Conservation (phyloP, 1,284 basidiomycete species). For the Rhodofomes roseus region DNA sequence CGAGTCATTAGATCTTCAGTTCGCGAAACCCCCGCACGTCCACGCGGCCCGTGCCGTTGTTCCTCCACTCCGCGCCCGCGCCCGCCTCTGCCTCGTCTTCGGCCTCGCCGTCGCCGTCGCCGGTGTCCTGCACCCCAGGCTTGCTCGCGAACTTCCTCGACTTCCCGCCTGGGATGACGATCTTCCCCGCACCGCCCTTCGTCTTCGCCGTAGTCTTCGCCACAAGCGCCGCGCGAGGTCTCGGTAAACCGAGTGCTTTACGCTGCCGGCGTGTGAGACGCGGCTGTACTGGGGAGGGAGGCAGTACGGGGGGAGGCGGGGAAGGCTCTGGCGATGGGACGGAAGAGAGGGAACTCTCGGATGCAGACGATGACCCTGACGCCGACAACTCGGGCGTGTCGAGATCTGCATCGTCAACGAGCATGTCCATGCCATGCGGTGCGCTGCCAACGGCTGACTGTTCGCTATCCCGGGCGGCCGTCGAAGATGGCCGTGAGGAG, state of each 20-base stretch:
- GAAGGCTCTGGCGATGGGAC: constrained; percentile 38
- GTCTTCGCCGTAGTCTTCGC: constrained; percentile 21
- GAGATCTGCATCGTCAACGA: constrained; percentile 31
- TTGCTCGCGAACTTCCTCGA: constrained; percentile 31
- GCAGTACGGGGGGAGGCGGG: constrained; percentile 29
- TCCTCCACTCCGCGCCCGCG: constrained; percentile 57
- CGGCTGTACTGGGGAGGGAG: constrained; percentile 22
- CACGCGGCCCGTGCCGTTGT: constrained; percentile 69
- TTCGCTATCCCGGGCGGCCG: constrained; percentile 10
- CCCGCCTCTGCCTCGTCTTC: constrained; percentile 30
- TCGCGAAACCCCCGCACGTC: constrained; percentile 80
- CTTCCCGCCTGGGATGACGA: constrained; percentile 55
- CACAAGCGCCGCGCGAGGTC: constrained; percentile 33
- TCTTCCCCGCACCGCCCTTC: constrained; percentile 41
- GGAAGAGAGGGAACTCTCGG: constrained; percentile 37
- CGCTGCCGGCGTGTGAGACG: constrained; percentile 61
- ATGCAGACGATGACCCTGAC: constrained; percentile 37
- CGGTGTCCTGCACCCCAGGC: constrained; percentile 15
- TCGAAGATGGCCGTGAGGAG: constrained; percentile 16
- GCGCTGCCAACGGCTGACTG: not conserved
- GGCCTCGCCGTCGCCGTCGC: constrained; percentile 13
- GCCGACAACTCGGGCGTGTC: constrained; percentile 43
- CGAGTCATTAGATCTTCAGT: constrained; percentile 57
- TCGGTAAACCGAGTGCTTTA: constrained; percentile 64
- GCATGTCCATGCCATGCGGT: constrained; percentile 10